Evolutionary conservation across 2,329 filamentous ascomycete species (phyloP).

Genomic region (Aspergillus sp.): DNA sequence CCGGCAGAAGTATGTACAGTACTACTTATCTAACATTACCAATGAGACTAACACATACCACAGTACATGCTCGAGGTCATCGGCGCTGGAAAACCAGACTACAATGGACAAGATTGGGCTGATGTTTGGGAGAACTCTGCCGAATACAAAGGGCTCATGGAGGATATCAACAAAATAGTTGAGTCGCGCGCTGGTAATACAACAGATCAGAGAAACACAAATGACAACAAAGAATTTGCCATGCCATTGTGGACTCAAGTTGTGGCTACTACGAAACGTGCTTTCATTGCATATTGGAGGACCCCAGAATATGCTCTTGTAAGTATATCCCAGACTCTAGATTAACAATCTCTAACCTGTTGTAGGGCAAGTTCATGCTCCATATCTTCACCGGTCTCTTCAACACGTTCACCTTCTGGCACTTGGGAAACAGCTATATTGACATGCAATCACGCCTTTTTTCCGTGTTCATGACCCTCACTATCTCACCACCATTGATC

Average conservation of each 20-base stretch:
- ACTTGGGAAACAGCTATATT: slow-evolving; percentile 50
- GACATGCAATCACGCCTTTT: slow-evolving; percentile 68
- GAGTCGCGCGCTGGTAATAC: slow-evolving; percentile 37
- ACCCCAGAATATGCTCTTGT: slow-evolving; percentile 53
- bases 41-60: background rate
- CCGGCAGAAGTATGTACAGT: slow-evolving; percentile 52
- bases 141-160: slow-evolving; percentile 41
- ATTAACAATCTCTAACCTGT: background rate
- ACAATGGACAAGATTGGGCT: slow-evolving; percentile 56
- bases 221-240: slow-evolving; percentile 56
- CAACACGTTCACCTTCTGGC: slow-evolving; percentile 65
- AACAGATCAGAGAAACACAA: slow-evolving; percentile 33
- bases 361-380: slow-evolving; percentile 55
- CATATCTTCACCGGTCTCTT: slow-evolving; percentile 60
- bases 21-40: background rate
- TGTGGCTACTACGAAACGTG: slow-evolving; percentile 48
- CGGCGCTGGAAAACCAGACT: slow-evolving; percentile 57
- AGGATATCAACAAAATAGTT: slow-evolving; percentile 50
- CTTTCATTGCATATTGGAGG: slow-evolving; percentile 60
- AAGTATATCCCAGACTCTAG: slow-evolving; percentile 5
- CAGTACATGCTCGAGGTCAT: slow-evolving; percentile 75
- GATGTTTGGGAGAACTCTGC: slow-evolving; percentile 53
- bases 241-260: slow-evolving; percentile 53
- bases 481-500: slow-evolving; percentile 66
- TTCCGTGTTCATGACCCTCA: slow-evolving; percentile 69